These are phyloP conservation scores for Rhizopus delemar DNA, from an alignment of 371 early-diverging fungal genomes.

Conservation along the genomic window DNA sequence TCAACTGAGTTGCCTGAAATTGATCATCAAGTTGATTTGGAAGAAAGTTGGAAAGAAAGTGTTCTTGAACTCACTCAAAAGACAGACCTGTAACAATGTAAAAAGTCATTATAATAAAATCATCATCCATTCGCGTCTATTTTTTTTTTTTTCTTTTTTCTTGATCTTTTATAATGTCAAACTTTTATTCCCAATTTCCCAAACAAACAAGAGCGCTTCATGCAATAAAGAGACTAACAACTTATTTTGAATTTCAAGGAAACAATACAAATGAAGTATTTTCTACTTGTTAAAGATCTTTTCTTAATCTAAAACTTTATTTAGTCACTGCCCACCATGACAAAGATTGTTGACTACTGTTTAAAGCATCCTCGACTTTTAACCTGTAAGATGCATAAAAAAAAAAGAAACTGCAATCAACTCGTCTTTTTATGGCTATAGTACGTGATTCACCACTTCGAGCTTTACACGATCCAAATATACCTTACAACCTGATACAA, in stretches of 20 bases:
- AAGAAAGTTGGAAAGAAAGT: slow-evolving; percentile 2
- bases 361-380: slow-evolving; percentile 12
- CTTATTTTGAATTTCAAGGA: slow-evolving; percentile 15
- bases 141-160: background rate
- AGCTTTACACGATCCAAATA: slow-evolving; percentile 12
- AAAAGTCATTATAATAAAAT: background rate
- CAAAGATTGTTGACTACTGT: slow-evolving; percentile 22
- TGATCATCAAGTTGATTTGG: background rate
- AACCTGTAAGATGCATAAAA: slow-evolving; percentile 7
- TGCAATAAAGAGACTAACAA: slow-evolving; percentile 11
- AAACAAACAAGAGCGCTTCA: slow-evolving; percentile 19
- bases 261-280: slow-evolving; percentile 15
- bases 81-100: background rate
- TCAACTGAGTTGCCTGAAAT: background rate
- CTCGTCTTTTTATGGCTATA: background rate
- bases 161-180: background rate
- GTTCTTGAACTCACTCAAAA: background rate
- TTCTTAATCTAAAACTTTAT: background rate
- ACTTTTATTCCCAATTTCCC: background rate
- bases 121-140: background rate
- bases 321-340: slow-evolving; percentile 24
- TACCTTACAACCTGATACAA: slow-evolving; percentile 16
- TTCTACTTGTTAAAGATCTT: background rate
- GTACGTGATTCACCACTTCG: slow-evolving; percentile 23
- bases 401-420: no score